Evolutionary conservation across 129 eudicot genomes (phyloP), one percentile per base, ranked within the genome.

Genomic region (Lonicera japonica): DNA sequence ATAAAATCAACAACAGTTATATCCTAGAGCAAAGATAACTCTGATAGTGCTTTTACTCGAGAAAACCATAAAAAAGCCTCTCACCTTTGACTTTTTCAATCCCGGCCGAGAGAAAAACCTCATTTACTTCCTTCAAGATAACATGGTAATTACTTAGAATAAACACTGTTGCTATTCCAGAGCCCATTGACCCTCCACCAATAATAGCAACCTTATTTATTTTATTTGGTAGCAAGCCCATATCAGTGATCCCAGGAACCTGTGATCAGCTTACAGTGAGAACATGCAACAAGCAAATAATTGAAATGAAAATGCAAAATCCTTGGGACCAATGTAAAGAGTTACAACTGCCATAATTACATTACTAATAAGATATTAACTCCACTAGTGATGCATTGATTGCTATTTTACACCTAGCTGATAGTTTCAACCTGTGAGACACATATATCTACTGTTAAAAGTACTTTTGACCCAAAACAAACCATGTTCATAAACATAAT

Each of bases 221-320:
- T 60, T 74, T 65, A 64, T 75, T 78, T 24, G 91, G 84, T 59
- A 46, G 29, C 65, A 84, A 54, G 51, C 67, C 78, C 67, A 56
- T 50, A 62, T 80, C 80, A 48, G 82, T 77, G 47, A 84, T 58
- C 23, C 84, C 90, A 56, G 87, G 77, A 55, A 84, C 65, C 91
- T 80, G 86, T 46, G 18, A 55, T 43, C 53, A 61, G 12, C n/a
- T 11, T 10, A 2, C 25, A 21, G 5, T 60, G 17, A 36, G 29
- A 24, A 36, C 55, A 1, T 29, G 36, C 36, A 6, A 29, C 6
- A 39, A 36, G 21, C 15, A 54, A 51, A 11, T 0, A 0, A 19
- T 21, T 17, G 23, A 25, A 72, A 21, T 50, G 12, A 46, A 25
- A 36, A 17, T 25, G 22, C 50, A 8, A 21, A 18, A 22, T 29